A percentile compares a stretch with the other conserved stretches of the same genome.
Evolutionary conservation across 768 basidiomycete genomes (phyloP).

Genomic region (Pleurotus salmoneostramineus): DNA sequence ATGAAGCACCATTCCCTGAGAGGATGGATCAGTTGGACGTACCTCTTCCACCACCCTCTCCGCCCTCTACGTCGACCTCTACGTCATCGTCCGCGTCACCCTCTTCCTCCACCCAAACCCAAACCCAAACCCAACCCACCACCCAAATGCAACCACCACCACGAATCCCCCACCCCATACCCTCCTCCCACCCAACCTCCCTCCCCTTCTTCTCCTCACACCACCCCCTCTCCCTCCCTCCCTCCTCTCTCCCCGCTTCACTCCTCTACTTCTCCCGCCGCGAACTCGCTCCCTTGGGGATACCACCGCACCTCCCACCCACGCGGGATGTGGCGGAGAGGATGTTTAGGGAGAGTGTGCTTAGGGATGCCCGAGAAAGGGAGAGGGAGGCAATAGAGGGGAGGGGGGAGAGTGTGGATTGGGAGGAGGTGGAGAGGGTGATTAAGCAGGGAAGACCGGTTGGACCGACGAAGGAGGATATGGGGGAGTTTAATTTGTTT

Average conservation of each 20-base stretch:
- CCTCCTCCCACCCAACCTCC: conserved; percentile 22
- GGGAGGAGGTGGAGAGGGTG: conserved; percentile 15
- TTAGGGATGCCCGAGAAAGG: neutral
- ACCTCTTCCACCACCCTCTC: conserved; percentile 54
- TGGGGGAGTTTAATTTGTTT: conserved; percentile 49
- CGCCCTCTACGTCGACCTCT: conserved; percentile 55
- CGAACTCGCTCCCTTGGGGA: conserved; percentile 40
- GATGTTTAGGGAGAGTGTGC: neutral
- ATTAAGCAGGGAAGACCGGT: conserved; percentile 12
- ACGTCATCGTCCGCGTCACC: too few species aligned
- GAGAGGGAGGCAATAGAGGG: neutral
- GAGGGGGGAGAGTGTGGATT: neutral
- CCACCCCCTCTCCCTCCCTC: conserved; percentile 30
- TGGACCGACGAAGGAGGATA: conserved; percentile 54
- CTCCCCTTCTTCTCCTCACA: conserved; percentile 24
- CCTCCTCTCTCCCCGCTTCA: conserved; percentile 51
- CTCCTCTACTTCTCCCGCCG: conserved; percentile 59
- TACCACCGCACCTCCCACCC: conserved; percentile 34
- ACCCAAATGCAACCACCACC: neutral
- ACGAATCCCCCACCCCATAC: conserved; percentile 8
- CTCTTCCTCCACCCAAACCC: too few species aligned
- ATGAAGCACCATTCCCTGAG: conserved; percentile 27
- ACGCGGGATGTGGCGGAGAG: conserved; percentile 22
- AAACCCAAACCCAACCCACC: neutral
- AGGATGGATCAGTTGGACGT: conserved; percentile 28